Conservation (phyloP, 768 basidiomycete species). For the Pholiota microspora region DNA sequence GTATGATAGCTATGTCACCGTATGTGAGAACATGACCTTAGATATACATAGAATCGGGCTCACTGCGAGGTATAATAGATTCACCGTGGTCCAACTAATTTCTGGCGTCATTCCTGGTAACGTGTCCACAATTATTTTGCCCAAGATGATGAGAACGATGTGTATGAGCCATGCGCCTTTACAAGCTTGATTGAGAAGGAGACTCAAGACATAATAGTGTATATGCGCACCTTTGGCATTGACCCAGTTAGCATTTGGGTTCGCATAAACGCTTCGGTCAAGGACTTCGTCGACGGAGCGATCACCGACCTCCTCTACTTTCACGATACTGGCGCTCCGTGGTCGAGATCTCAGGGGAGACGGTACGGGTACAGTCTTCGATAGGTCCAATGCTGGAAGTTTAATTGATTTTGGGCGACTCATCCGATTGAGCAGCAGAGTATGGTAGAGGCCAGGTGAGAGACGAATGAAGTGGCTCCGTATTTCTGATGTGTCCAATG, state of each 20-base stretch:
- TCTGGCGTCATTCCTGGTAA: constrained; percentile 93
- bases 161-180: constrained; percentile 98
- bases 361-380: constrained; percentile 21
- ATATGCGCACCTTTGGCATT: constrained; percentile 75
- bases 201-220: constrained; percentile 2
- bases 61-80: constrained; percentile 87
- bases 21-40: background rate
- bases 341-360: constrained; percentile 41
- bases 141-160: constrained; percentile 84
- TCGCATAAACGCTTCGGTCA: constrained; percentile 78
- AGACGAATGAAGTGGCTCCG: constrained; percentile 4
- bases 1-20: constrained; percentile 71
- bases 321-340: constrained; percentile 77
- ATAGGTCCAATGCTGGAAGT: constrained; percentile 48
- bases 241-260: constrained; percentile 92
- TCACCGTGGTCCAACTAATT: constrained; percentile 93
- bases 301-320: constrained; percentile 80
- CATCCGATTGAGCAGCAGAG: constrained; percentile 32
- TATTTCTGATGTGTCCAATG: constrained; percentile 8
- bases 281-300: constrained; percentile 69
- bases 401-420: constrained; percentile 53
- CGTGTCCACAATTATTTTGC: constrained; percentile 91
- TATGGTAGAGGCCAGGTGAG: constrained; percentile 8
- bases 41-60: constrained; percentile 31
- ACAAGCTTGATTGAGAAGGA: constrained; percentile 1